Conservation (phyloP, 1,139 yeast genomes). For the Candida gigantensis region DNA sequence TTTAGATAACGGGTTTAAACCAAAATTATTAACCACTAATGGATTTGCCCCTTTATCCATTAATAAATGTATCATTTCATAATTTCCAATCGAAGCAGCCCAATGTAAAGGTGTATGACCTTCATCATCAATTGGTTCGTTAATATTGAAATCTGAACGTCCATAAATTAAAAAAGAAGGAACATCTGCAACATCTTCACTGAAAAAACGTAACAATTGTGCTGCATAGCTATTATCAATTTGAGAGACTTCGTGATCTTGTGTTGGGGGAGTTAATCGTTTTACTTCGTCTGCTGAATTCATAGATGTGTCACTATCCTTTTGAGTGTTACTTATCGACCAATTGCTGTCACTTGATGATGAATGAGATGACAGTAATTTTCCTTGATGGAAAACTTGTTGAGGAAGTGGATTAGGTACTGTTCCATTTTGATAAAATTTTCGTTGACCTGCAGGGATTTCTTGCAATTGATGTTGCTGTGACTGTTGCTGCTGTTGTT, state of each 20-base stretch:
- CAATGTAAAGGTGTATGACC: conserved; percentile 96
- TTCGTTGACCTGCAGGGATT: conserved; percentile 16
- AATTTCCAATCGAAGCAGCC: conserved; percentile 93
- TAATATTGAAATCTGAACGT: conserved; percentile 78
- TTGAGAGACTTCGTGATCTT: conserved; percentile 12
- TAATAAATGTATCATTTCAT: conserved; percentile 68
- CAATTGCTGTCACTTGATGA: conserved; percentile 49
- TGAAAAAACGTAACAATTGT: conserved; percentile 58
- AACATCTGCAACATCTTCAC: conserved; percentile 71
- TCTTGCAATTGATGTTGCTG: conserved; percentile 18
- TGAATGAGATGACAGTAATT: conserved; percentile 38
- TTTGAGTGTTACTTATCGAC: conserved; percentile 32
- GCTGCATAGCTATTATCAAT: conserved; percentile 52
- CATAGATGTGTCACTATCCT: conserved; percentile 47
- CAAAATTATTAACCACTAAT: conserved; percentile 67
- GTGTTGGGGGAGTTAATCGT: conserved; percentile 11
- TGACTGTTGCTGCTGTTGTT: conserved; percentile 13
- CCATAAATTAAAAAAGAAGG: conserved; percentile 75
- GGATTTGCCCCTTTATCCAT: conserved; percentile 77
- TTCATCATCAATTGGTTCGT: conserved; percentile 89
- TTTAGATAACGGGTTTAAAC: conserved; percentile 84
- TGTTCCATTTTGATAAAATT: conserved; percentile 5
- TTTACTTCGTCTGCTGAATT: conserved; percentile 36
- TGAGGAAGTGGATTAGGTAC: conserved; percentile 5
- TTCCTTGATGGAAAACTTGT: conserved; percentile 8